A percentile compares a stretch with the other conserved stretches of the same genome.
Evolutionary conservation across 495 filamentous ascomycete genomes (phyloP).

Genomic region (Articulospora tetracladia): DNA sequence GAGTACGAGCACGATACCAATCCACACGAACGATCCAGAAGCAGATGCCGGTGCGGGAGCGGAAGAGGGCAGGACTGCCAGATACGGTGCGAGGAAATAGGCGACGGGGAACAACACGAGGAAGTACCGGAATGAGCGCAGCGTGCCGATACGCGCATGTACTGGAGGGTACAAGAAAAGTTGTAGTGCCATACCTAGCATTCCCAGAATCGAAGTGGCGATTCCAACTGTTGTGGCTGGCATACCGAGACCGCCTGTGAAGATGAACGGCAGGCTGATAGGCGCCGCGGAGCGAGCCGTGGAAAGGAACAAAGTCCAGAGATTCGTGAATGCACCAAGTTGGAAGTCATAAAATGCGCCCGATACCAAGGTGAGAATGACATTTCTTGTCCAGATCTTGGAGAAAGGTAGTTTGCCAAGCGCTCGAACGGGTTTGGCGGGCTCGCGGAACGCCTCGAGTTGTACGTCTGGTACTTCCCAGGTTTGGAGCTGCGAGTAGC

Average conservation of each 20-base stretch:
- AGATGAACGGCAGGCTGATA: slow-evolving; percentile 51
- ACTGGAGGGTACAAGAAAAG: slow-evolving; percentile 69
- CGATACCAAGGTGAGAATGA: slow-evolving; percentile 28
- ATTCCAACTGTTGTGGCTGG: slow-evolving; percentile 70
- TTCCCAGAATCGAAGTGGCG: slow-evolving; percentile 69
- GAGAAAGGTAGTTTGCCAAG: slow-evolving; percentile 50
- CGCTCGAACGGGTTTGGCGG: background rate
- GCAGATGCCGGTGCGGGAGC: slow-evolving; percentile 53
- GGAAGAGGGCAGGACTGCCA: slow-evolving; percentile 60
- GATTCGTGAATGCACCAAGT: slow-evolving; percentile 73
- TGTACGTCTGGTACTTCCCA: background rate
- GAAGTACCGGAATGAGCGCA: slow-evolving; percentile 60
- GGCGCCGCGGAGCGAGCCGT: slow-evolving; percentile 55
- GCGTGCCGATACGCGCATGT: slow-evolving; percentile 60
- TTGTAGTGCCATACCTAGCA: slow-evolving; percentile 71
- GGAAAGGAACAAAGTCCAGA: slow-evolving; percentile 80
- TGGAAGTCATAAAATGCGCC: slow-evolving; percentile 60
- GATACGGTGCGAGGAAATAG: slow-evolving; percentile 67
- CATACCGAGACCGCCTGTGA: slow-evolving; percentile 76
- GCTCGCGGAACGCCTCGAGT: background rate
- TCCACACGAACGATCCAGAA: slow-evolving; percentile 61
- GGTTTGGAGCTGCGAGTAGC: background rate
- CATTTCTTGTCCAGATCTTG: slow-evolving; percentile 73
- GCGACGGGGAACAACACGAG: slow-evolving; percentile 67
- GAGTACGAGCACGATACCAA: slow-evolving; percentile 61